A percentile compares a stretch with the other conserved stretches of the same genome.
phyloP scores from a whole-genome alignment of 495 filamentous ascomycete species.

The Staphylotrichum tortipilum region DNA sequence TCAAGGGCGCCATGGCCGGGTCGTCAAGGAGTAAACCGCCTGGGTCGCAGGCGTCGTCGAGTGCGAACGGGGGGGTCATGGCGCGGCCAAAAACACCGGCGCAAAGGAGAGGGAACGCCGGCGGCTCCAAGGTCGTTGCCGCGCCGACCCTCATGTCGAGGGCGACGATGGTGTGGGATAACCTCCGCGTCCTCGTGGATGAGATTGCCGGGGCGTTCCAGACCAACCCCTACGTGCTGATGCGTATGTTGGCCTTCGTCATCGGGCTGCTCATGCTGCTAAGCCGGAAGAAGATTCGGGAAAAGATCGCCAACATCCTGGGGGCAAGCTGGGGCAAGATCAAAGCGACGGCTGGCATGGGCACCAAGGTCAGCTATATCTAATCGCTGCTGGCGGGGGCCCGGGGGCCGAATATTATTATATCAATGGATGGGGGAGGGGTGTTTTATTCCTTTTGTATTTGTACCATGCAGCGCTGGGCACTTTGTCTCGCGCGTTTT shows the following conservation, averaged over 20 bases:
- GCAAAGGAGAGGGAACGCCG: constrained; percentile 18
- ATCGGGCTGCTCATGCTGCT: constrained; percentile 72
- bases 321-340: constrained; percentile 75
- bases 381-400: background rate
- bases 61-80: constrained; percentile 5
- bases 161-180: constrained; percentile 40
- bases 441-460: constrained; percentile 3
- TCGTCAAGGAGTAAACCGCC: background rate
- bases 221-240: constrained; percentile 63
- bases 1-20: background rate
- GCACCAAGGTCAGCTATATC: constrained; percentile 95
- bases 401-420: background rate
- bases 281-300: constrained; percentile 63
- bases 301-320: constrained; percentile 60
- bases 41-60: constrained; percentile 1
- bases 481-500: background rate
- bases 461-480: background rate
- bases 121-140: background rate
- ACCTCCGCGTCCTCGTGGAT: constrained; percentile 53
- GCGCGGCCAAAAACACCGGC: constrained; percentile 17
- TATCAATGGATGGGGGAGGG: background rate
- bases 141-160: constrained; percentile 39
- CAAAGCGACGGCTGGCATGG: constrained; percentile 82
- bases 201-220: constrained; percentile 54
- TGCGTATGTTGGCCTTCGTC: constrained; percentile 71